phyloP scores from a whole-genome alignment of 2,329 filamentous ascomycete genomes.

The Colletotrichum siamense region DNA sequence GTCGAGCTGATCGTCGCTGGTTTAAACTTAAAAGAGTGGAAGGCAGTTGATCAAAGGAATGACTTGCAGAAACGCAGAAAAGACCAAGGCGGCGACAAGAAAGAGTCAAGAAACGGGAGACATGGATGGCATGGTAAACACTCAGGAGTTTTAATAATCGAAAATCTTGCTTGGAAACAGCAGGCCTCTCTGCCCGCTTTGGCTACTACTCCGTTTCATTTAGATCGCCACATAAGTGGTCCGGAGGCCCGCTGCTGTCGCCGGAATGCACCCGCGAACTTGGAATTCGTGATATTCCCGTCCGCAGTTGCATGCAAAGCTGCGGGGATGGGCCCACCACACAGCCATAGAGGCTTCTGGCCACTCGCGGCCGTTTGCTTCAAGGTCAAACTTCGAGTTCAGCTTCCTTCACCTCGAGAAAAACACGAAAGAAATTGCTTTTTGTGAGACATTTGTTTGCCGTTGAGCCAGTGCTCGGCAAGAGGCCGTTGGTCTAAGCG shows the following conservation, averaged over 20 bases:
- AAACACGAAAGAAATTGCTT: not conserved
- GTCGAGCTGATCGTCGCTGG: not conserved
- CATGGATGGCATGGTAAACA: not conserved
- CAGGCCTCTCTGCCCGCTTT: not conserved
- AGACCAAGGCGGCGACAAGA: not conserved
- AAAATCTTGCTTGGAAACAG: not conserved
- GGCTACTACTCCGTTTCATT: not conserved
- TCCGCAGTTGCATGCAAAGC: not conserved
- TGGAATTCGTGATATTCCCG: not conserved
- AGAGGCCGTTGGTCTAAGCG: not conserved
- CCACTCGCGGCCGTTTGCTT: not conserved
- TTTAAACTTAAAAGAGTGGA: slow-evolving; percentile 7
- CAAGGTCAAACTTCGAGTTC: not conserved
- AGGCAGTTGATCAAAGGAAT: slow-evolving; percentile 5
- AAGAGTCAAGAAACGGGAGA: not conserved
- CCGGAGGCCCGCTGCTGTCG: not conserved
- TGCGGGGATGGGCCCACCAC: not conserved
- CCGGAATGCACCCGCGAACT: not conserved
- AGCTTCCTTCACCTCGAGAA: not conserved
- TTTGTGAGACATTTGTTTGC: not conserved
- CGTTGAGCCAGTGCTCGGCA: not conserved
- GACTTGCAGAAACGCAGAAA: not conserved
- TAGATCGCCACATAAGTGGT: not conserved
- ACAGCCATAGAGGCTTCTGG: not conserved
- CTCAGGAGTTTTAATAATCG: slow-evolving; percentile 2